Evolutionary conservation across 192 early-diverging fungal species (phyloP).

Genomic region (Jimgerdemannia lactiflua): DNA sequence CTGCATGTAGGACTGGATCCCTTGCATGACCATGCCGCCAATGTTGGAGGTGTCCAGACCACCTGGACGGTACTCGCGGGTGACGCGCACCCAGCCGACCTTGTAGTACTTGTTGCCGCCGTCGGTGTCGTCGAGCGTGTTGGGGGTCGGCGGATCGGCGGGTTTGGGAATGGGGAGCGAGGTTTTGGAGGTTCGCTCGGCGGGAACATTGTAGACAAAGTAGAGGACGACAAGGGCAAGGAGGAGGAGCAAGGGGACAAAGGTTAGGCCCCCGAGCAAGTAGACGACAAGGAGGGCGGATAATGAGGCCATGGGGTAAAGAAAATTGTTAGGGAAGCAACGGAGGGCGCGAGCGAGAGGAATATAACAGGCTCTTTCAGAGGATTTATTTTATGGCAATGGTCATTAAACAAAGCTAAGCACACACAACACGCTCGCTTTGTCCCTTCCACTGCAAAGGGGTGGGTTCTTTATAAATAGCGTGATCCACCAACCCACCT

Average conservation of each 20-base stretch:
- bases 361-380: not conserved
- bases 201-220: not conserved
- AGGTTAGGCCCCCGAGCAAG: conserved; percentile 39
- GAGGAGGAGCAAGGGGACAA: conserved; percentile 33
- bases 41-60: conserved; percentile 24
- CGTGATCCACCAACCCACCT: too few species aligned
- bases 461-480: too few species aligned
- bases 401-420: too few species aligned
- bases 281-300: conserved; percentile 33
- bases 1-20: conserved; percentile 27
- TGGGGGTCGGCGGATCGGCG: not conserved
- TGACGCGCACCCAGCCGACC: conserved; percentile 40
- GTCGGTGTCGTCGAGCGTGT: not conserved
- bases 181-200: not conserved
- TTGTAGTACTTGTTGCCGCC: conserved; percentile 18
- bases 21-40: conserved; percentile 27
- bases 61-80: conserved; percentile 20
- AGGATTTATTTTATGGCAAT: too few species aligned
- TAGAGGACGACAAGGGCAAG: conserved; percentile 14
- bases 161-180: not conserved
- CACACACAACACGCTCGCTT: too few species aligned
- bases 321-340: too few species aligned
- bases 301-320: not conserved
- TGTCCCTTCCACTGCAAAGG: too few species aligned
- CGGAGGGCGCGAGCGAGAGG: not conserved